These are phyloP conservation scores for Xylariales sp. DNA, from an alignment of 2,329 filamentous ascomycete genomes.

Conservation along the genomic window DNA sequence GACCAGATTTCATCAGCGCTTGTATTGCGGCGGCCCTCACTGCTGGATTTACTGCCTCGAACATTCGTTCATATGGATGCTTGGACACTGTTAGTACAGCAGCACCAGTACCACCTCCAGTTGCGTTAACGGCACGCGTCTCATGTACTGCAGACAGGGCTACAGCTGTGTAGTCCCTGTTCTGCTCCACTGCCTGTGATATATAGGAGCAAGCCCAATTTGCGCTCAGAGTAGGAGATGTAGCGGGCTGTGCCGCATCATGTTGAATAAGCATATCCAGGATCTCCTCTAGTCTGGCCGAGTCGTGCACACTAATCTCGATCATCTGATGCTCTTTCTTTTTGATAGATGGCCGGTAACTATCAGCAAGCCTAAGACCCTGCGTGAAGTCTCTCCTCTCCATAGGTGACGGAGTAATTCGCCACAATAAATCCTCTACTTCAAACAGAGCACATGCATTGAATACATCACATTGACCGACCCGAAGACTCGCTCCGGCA, in stretches of 20 bases:
- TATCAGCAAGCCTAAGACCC: not conserved
- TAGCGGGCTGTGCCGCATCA: not conserved
- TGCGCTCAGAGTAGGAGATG: not conserved
- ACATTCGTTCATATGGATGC: too few species aligned
- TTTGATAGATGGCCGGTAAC: not conserved
- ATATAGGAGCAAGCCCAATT: not conserved
- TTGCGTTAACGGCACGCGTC: too few species aligned
- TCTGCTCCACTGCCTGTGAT: not conserved
- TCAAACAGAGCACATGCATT: conserved; percentile 15
- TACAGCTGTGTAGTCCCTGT: too few species aligned
- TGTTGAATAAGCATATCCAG: not conserved
- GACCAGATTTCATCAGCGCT: too few species aligned
- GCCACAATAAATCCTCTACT: conserved; percentile 7
- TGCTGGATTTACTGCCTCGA: too few species aligned
- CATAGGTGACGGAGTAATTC: not conserved
- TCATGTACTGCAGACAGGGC: too few species aligned
- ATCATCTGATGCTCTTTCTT: not conserved
- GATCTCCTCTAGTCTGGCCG: not conserved
- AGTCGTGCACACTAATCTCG: not conserved
- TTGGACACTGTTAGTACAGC: too few species aligned
- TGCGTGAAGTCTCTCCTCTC: not conserved
- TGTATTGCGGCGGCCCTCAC: too few species aligned
- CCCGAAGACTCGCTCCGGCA: conserved; percentile 15
- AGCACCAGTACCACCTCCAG: too few species aligned
- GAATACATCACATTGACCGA: conserved; percentile 6